A percentile compares a stretch with the other conserved stretches of the same genome.
These are phyloP conservation scores for Citrullus amarus DNA, from an alignment of 306 rosid genomes.

Conservation along the genomic window DNA sequence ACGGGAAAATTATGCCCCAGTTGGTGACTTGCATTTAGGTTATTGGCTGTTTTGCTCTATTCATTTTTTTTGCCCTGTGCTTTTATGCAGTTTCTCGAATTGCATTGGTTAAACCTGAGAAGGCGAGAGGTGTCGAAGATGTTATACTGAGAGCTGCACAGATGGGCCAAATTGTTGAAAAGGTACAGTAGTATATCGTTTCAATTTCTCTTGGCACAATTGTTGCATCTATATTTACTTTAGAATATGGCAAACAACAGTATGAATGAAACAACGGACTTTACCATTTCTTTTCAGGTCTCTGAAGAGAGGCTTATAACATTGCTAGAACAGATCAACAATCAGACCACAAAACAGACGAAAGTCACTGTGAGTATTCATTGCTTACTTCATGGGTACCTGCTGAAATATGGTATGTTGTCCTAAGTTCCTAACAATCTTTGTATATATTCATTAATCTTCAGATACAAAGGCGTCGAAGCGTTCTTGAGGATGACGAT, in stretches of 20 bases:
- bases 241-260: not conserved
- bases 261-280: constrained; percentile 1
- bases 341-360: constrained; percentile 76
- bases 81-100: constrained; percentile 55
- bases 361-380: constrained; percentile 75
- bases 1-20: not conserved
- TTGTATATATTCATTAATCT: not conserved
- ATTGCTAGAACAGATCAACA: constrained; percentile 90
- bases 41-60: not conserved
- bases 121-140: constrained; percentile 97
- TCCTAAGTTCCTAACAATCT: not conserved
- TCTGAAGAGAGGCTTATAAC: constrained; percentile 91
- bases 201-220: not conserved
- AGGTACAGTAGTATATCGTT: constrained; percentile 30
- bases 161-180: constrained; percentile 81
- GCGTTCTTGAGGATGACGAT: constrained; percentile 91
- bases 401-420: not conserved
- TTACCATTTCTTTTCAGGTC: constrained; percentile 36
- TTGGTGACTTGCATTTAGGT: not conserved
- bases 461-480: constrained; percentile 97
- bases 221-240: not conserved
- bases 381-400: not conserved
- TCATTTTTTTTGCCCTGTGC: not conserved
- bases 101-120: constrained; percentile 98
- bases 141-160: constrained; percentile 86